These are phyloP conservation scores for Aspergillus tamarii DNA, from an alignment of 2,329 filamentous ascomycete species.

Conservation along the genomic window DNA sequence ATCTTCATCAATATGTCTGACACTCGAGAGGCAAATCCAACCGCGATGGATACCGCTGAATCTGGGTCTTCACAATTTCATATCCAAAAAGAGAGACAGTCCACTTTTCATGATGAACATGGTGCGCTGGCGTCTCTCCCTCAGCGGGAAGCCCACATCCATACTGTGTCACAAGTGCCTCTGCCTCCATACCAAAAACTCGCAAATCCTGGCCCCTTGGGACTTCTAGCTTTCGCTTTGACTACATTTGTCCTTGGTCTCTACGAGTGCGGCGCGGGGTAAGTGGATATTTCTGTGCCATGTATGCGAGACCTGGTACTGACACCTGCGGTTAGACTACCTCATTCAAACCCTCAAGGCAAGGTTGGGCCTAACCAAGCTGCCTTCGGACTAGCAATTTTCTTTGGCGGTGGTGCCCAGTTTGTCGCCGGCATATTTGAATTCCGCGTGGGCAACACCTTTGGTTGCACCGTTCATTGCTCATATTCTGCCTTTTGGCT, in stretches of 20 bases:
- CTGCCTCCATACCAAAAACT: slow-evolving; percentile 44
- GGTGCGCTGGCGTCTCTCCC: not conserved
- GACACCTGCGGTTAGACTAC: slow-evolving; percentile 20
- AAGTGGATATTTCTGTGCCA: slow-evolving; percentile 26
- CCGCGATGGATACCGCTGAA: not conserved
- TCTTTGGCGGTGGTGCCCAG: slow-evolving; percentile 33
- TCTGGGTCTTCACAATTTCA: not conserved
- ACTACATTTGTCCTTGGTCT: slow-evolving; percentile 65
- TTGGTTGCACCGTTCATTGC: slow-evolving; percentile 63
- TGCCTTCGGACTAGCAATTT: slow-evolving; percentile 30
- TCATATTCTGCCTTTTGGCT: slow-evolving; percentile 68
- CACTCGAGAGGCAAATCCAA: not conserved
- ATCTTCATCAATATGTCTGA: not conserved
- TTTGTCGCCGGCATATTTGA: slow-evolving; percentile 41
- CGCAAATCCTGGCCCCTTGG: slow-evolving; percentile 64
- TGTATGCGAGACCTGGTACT: not conserved
- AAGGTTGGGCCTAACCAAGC: slow-evolving; percentile 28
- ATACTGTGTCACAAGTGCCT: slow-evolving; percentile 20
- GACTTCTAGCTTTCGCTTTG: slow-evolving; percentile 65
- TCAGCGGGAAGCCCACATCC: not conserved
- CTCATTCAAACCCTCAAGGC: slow-evolving; percentile 26
- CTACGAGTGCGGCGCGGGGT: slow-evolving; percentile 54
- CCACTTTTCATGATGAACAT: not conserved
- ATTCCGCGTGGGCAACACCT: slow-evolving; percentile 62
- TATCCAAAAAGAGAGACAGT: not conserved